phyloP scores from a whole-genome alignment of 176 grass and related monocot genomes.

The Triticum urartu region DNA sequence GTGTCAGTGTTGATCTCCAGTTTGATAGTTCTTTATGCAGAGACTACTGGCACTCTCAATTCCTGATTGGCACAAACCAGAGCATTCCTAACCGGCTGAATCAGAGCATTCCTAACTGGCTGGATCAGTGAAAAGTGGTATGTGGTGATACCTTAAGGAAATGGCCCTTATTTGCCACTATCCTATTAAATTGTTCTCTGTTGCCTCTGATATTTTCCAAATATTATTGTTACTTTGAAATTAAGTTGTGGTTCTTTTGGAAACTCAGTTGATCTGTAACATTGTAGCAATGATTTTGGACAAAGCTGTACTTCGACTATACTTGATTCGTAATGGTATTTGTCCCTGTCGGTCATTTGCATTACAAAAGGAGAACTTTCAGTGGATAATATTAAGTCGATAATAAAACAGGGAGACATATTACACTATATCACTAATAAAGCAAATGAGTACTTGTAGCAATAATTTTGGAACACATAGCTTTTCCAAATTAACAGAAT shows the following conservation, averaged over 20 bases:
- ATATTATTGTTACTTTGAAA: neutral
- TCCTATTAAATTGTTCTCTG: neutral
- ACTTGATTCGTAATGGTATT: neutral
- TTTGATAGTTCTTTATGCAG: neutral
- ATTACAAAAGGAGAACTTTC: neutral
- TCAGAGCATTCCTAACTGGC: neutral
- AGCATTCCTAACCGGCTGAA: neutral
- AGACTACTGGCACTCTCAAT: neutral
- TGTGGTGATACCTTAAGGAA: neutral
- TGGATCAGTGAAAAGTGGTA: neutral
- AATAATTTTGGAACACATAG: conserved; percentile 8
- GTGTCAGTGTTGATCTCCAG: neutral
- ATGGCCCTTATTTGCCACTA: neutral
- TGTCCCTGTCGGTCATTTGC: neutral
- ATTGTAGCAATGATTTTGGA: neutral
- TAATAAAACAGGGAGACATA: neutral
- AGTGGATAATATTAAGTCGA: neutral
- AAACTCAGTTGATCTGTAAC: conserved; percentile 3
- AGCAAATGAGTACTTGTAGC: neutral
- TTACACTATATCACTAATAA: neutral
- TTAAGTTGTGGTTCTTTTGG: neutral
- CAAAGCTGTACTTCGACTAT: neutral
- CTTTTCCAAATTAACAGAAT: conserved; percentile 7
- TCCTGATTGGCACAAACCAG: neutral
- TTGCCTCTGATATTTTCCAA: neutral